Conservation (phyloP, 108 stramenopile species). For the Skeletonema tropicum region DNA sequence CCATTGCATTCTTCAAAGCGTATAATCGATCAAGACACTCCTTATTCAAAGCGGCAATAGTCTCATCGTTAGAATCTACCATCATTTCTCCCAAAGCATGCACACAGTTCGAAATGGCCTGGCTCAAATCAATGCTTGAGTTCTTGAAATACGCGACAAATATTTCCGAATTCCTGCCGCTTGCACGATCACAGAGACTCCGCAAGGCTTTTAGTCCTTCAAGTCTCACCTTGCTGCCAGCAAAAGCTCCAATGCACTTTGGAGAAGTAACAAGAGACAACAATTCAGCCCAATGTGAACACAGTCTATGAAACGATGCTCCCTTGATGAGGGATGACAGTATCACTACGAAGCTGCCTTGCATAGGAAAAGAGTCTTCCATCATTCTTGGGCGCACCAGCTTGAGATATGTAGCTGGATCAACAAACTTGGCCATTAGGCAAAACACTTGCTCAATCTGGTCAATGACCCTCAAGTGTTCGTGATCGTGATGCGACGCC, state of each 20-base stretch:
- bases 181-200: not conserved
- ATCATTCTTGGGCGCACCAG: slow-evolving; percentile 32
- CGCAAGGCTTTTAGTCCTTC: not conserved
- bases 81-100: not conserved
- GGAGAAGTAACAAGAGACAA: slow-evolving; percentile 16
- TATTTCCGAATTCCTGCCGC: not conserved
- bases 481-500: slow-evolving; percentile 2
- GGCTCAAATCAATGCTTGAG: not conserved
- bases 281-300: slow-evolving; percentile 33
- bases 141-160: not conserved
- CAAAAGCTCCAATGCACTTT: slow-evolving; percentile 40
- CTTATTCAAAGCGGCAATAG: not conserved
- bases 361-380: slow-evolving; percentile 31
- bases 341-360: slow-evolving; percentile 22
- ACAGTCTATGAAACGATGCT: slow-evolving; percentile 23
- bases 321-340: slow-evolving; percentile 35
- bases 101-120: not conserved
- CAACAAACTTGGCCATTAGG: slow-evolving; percentile 48
- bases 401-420: slow-evolving; percentile 31
- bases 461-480: slow-evolving; percentile 2
- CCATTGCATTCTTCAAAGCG: not conserved
- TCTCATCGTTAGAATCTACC: not conserved
- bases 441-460: slow-evolving; percentile 30
- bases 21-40: not conserved
- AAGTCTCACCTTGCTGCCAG: slow-evolving; percentile 13